Evolutionary conservation across 139 green algal genomes (phyloP), one percentile per base, ranked within the genome.

Genomic region (Pseudopediastrum boryanum): DNA sequence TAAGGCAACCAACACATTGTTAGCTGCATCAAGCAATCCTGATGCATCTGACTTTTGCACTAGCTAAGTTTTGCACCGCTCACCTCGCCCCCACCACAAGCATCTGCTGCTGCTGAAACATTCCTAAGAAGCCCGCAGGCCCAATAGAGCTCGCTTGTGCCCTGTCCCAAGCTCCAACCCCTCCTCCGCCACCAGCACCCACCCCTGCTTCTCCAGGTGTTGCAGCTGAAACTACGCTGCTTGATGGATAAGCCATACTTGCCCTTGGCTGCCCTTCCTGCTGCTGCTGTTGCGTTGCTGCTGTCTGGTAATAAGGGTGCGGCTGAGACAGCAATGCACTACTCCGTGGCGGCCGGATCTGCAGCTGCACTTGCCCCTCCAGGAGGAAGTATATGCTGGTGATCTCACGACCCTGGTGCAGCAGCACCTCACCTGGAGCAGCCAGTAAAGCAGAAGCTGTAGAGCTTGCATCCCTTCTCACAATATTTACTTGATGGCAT

Each of bases 381-480:
- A 74, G 9, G 12, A 81, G 62, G 46, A 81, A 66, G 10, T 74
- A 51, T 6, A 74, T 35, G 44, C 63, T 63, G 59, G 23, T 10
- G 6, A 74, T 46, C 38, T 81, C 74, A 9, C 56, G 51, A 36
- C 74, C 74, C 38, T 81, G 74, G 29, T 43, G 61, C 43, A 81
- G 74, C 44, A 81, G 44, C 46, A 54, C 25, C 16, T 81, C 44
- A 2, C 74, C 74, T 80, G 73, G 16, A 12, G 35, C 31, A 23
- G 27, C 41, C 36, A 44, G 46, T 33, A 50, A 5, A 50, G 64
- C 64, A 71, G 35, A 0, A 48, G 31, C 48, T 58, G 48, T n/a
- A n/a, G n/a, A n/a, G n/a, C n/a, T n/a, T n/a, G n/a, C n/a, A n/a
- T n/a, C n/a, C n/a, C n/a, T n/a, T n/a, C n/a, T n/a, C n/a, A n/a